Evolutionary conservation across 495 filamentous ascomycete species (phyloP).

Genomic region (Aspergillus incahuasiensis): DNA sequence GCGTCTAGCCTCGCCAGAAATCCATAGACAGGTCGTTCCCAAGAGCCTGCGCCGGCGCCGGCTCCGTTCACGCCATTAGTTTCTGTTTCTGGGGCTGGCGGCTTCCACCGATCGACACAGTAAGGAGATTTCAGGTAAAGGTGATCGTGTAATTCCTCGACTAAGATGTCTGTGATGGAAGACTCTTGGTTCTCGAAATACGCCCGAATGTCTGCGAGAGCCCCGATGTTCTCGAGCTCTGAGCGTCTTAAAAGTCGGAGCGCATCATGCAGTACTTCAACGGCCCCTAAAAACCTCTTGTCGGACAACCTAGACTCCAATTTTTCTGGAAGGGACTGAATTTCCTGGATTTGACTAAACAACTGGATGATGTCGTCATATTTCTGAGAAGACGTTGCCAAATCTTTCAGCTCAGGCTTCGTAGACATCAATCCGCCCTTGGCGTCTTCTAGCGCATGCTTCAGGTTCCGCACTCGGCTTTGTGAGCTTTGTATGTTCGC

Average conservation of each 20-base stretch:
- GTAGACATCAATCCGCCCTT: slow-evolving; percentile 78
- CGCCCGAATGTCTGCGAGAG: slow-evolving; percentile 75
- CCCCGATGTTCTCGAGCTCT: slow-evolving; percentile 88
- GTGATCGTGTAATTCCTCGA: slow-evolving; percentile 96
- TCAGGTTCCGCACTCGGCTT: slow-evolving; percentile 72
- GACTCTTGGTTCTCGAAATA: slow-evolving; percentile 93
- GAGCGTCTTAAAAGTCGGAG: slow-evolving; percentile 75
- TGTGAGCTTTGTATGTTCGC: slow-evolving; percentile 87
- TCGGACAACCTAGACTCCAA: slow-evolving; percentile 91
- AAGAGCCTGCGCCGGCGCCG: slow-evolving; percentile 24
- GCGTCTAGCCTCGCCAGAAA: slow-evolving; percentile 79
- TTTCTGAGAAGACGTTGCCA: slow-evolving; percentile 78
- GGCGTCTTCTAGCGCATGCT: slow-evolving; percentile 75
- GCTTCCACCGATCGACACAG: slow-evolving; percentile 91
- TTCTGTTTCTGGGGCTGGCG: slow-evolving; percentile 45
- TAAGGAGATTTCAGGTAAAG: slow-evolving; percentile 96
- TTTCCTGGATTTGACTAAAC: slow-evolving; percentile 77
- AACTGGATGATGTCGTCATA: slow-evolving; percentile 89
- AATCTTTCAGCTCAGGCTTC: slow-evolving; percentile 84
- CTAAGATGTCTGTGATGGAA: slow-evolving; percentile 85
- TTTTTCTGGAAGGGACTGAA: slow-evolving; percentile 87
- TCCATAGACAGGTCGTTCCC: slow-evolving; percentile 64
- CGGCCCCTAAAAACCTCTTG: slow-evolving; percentile 88
- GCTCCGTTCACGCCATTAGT: slow-evolving; percentile 51
- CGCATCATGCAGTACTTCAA: slow-evolving; percentile 85